Percentiles rank a stretch among this genome's conserved stretches.
phyloP scores from a whole-genome alignment of 495 filamentous ascomycete genomes.

The Daldinia bambusicola region DNA sequence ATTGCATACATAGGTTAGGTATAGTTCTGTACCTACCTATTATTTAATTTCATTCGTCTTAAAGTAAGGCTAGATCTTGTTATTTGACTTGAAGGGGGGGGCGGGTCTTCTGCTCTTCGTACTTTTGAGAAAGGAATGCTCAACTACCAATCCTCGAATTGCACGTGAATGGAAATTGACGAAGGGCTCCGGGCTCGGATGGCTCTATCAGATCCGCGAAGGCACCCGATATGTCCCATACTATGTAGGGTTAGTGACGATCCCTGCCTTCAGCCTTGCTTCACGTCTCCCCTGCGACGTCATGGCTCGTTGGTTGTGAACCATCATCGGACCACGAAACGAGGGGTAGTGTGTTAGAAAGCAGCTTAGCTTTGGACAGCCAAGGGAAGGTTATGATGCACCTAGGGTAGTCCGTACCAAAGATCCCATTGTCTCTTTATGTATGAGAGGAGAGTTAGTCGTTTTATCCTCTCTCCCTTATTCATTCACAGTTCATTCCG shows the following conservation, averaged over 20 bases:
- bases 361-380: conserved; percentile 5
- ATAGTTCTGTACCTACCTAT: background rate
- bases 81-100: background rate
- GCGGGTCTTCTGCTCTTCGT: background rate
- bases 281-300: conserved; percentile 29
- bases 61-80: background rate
- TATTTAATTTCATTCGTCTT: background rate
- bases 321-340: conserved; percentile 34
- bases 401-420: conserved; percentile 17
- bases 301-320: conserved; percentile 35
- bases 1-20: background rate
- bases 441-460: conserved; percentile 9
- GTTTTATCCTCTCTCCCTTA: conserved; percentile 22
- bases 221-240: background rate
- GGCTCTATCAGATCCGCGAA: background rate
- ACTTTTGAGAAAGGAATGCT: background rate
- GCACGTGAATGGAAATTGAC: background rate
- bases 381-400: conserved; percentile 6
- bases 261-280: conserved; percentile 31
- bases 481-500: conserved; percentile 23
- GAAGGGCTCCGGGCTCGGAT: background rate
- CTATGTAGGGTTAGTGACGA: conserved; percentile 18
- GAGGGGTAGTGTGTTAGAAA: conserved; percentile 30
- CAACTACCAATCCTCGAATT: background rate
- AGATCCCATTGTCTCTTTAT: conserved; percentile 29